A percentile compares a stretch with the other conserved stretches of the same genome.
Evolutionary conservation across 2,329 filamentous ascomycete species (phyloP).

Genomic region (Zymoseptoria brevis): DNA sequence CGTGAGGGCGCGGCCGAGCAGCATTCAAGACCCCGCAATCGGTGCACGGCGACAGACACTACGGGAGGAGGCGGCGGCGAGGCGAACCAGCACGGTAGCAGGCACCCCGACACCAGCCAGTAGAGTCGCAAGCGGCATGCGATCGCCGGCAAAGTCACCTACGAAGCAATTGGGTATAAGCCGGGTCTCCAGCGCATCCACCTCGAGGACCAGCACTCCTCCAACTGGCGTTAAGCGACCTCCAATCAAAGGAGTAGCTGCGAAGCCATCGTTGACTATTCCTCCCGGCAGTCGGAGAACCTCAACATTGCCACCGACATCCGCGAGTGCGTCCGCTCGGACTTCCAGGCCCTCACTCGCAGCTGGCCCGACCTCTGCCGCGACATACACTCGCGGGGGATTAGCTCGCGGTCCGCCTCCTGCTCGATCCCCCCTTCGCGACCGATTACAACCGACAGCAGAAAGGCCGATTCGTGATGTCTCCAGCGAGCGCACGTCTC

Average conservation of each 20-base stretch:
- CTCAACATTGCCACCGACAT: slow-evolving; percentile 29
- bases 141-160: slow-evolving; percentile 74
- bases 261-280: slow-evolving; percentile 51
- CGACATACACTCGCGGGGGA: slow-evolving; percentile 12
- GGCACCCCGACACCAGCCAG: slow-evolving; percentile 64
- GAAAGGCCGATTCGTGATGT: slow-evolving; percentile 18
- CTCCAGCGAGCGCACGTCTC: slow-evolving; percentile 19
- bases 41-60: slow-evolving; percentile 24
- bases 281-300: slow-evolving; percentile 34
- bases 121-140: slow-evolving; percentile 44
- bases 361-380: slow-evolving; percentile 6
- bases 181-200: slow-evolving; percentile 48
- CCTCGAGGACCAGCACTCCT: slow-evolving; percentile 58
- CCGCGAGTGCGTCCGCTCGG: slow-evolving; percentile 1
- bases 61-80: slow-evolving; percentile 6
- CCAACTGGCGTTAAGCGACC: slow-evolving; percentile 38
- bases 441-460: slow-evolving; percentile 16
- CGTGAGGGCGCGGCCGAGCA: slow-evolving; percentile 36
- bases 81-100: slow-evolving; percentile 43
- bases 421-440: slow-evolving; percentile 8
- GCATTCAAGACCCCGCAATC: slow-evolving; percentile 27
- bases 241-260: slow-evolving; percentile 32
- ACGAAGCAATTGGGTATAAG: slow-evolving; percentile 58
- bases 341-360: slow-evolving; percentile 4
- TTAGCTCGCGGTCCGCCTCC: slow-evolving; percentile 9